Evolutionary conservation across 2,329 filamentous ascomycete species (phyloP), one percentile per base, ranked within the genome.

Genomic region (Endothia cerciana): DNA sequence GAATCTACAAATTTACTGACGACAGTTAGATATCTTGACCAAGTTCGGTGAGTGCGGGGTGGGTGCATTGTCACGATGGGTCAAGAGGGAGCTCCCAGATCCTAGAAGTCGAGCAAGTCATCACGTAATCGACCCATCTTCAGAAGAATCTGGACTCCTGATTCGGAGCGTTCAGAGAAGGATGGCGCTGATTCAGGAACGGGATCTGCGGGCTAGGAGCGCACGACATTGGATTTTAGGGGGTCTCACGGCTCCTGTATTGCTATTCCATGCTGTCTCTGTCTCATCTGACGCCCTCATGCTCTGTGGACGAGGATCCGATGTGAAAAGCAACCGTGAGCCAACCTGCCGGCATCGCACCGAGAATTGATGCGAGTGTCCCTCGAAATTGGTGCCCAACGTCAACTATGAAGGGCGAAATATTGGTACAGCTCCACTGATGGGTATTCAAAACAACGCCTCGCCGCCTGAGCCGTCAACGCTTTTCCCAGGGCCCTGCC

Each of bases 401-500:
- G 22, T 41, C 57, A 47, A 22, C 33, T 36, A 53, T 30, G 11
- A 28, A 55, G 45, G 11, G n/a, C 15, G 3, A 8, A 59, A 55
- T 60, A 43, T 25, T 63, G 41, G 43, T 65, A 53, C 60, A 63
- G 49, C 45, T 63, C 58, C 62, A 66, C 28, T 56, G 19, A 62
- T 56, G 53, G 66, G 66, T 68, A 68, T 68, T 68, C 66, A 68
- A 62, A 41, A 60, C 47, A 63, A 62, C 66, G 66, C 66, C 66
- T 64, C 41, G 51, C 57, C 49, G 17, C 63, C 61, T 19, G 8
- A 63, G 11, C 47, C 45, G 45, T 45, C 47, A 28, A 63, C 49
- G 47, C 58, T 65, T 65, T 47, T 61, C 47, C 65, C 57, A 25
- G 22, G 28, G n/a, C 58, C 62, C 41, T 68, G 60, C 63, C 66